Conservation (phyloP, 139 green algal species). For the Diplosphaera chodatii region DNA sequence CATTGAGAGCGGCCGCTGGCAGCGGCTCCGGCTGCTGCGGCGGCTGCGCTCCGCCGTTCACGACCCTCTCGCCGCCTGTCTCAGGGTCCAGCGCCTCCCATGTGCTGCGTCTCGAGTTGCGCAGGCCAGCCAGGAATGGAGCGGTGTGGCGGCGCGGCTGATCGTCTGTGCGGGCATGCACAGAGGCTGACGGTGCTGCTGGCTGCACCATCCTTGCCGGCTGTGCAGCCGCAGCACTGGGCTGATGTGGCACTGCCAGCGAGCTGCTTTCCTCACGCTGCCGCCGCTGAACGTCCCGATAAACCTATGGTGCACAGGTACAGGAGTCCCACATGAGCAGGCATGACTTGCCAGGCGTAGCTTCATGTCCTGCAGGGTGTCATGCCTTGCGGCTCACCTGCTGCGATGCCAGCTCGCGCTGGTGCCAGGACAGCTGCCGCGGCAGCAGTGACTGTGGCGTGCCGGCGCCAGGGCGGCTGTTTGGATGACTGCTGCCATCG, state of each 20-base stretch:
- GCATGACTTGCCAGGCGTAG: too few relatives aligned
- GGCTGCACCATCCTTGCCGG: too few relatives aligned
- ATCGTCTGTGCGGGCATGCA: too few relatives aligned
- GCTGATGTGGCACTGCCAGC: too few relatives aligned
- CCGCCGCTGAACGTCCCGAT: background rate
- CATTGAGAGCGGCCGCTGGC: background rate
- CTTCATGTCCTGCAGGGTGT: too few relatives aligned
- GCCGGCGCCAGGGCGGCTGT: too few relatives aligned
- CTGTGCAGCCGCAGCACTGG: too few relatives aligned
- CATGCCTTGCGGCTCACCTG: too few relatives aligned
- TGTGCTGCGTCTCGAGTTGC: background rate
- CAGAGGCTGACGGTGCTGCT: too few relatives aligned
- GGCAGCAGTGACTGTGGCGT: background rate
- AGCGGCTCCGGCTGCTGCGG: background rate
- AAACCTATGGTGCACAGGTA: too few relatives aligned
- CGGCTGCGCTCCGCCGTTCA: too few relatives aligned
- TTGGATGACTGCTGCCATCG: background rate
- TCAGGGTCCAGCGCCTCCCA: background rate
- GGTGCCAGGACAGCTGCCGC: background rate
- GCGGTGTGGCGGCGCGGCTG: background rate
- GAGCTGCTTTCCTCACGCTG: background rate
- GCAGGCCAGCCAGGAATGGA: background rate
- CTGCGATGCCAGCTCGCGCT: background rate
- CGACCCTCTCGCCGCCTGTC: background rate
- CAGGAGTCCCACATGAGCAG: too few relatives aligned